Percentiles rank a stretch among this genome's conserved stretches.
Conservation (phyloP, 2,329 filamentous ascomycete species). For the Cucurbitaria berberidis region DNA sequence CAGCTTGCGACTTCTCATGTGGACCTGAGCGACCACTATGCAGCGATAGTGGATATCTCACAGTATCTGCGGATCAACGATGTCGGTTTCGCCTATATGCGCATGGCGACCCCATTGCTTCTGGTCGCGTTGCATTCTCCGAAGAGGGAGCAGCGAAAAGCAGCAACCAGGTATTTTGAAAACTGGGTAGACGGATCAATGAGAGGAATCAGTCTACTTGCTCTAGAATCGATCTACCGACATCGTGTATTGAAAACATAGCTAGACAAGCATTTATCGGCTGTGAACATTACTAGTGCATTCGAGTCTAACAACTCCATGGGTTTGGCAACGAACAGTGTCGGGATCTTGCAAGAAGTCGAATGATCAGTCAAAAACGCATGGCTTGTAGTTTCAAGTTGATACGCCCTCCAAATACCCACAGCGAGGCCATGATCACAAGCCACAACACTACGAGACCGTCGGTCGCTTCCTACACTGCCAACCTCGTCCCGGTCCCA, state of each 20-base stretch:
- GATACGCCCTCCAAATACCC: no score
- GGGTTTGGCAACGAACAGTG: background rate
- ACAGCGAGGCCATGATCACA: background rate
- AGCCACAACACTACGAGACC: background rate
- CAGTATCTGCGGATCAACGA: constrained; percentile 22
- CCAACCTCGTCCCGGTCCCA: no score
- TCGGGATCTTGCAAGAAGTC: background rate
- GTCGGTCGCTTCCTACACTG: no score
- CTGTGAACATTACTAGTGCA: background rate
- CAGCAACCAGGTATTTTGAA: constrained; percentile 26
- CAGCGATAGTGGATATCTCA: constrained; percentile 29
- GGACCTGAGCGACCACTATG: constrained; percentile 19
- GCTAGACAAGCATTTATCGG: background rate
- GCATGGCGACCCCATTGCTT: constrained; percentile 38
- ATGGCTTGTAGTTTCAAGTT: no score
- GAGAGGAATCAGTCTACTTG: constrained; percentile 37
- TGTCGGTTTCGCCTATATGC: constrained; percentile 40
- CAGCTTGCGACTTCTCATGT: constrained; percentile 7
- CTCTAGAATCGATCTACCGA: constrained; percentile 25
- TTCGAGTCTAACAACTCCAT: background rate
- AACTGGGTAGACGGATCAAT: constrained; percentile 28
- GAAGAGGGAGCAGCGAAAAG: constrained; percentile 13
- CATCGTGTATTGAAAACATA: background rate
- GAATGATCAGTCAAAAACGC: background rate
- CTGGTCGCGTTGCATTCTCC: constrained; percentile 36